Conservation (phyloP, 2,329 filamentous ascomycete genomes). For the Neopestalotiopsis clavispora region DNA sequence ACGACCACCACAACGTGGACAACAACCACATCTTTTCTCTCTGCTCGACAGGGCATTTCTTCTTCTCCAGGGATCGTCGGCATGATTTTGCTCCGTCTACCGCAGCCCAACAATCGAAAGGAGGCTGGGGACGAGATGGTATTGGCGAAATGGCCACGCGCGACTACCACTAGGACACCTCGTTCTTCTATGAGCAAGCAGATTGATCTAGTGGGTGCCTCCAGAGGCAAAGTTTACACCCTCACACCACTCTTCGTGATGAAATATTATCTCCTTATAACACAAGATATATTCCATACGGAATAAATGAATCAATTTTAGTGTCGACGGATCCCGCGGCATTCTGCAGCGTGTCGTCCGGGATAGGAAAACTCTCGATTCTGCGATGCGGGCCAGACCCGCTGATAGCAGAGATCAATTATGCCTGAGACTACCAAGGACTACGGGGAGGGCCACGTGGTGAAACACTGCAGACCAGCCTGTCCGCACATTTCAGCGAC, state of each 20-base stretch:
- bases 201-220: background rate
- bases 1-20: background rate
- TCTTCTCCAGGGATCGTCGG: background rate
- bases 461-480: background rate
- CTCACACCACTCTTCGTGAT: background rate
- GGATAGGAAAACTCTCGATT: conserved; percentile 3
- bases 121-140: background rate
- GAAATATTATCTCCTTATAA: background rate
- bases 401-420: conserved; percentile 7
- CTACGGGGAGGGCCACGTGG: conserved; percentile 7
- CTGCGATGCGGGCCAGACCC: conserved; percentile 5
- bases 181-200: background rate
- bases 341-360: conserved; percentile 4
- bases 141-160: background rate
- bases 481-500: background rate
- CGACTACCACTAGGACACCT: background rate
- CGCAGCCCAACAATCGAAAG: background rate
- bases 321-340: conserved; percentile 6
- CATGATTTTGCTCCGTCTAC: background rate
- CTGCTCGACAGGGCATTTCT: background rate
- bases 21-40: background rate
- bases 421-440: background rate
- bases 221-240: background rate
- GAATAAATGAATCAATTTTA: background rate
- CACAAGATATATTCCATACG: background rate